Percentiles rank a stretch among this genome's conserved stretches.
These are phyloP conservation scores for Colletotrichum viniferum DNA, from an alignment of 2,329 filamentous ascomycete genomes.

Conservation along the genomic window DNA sequence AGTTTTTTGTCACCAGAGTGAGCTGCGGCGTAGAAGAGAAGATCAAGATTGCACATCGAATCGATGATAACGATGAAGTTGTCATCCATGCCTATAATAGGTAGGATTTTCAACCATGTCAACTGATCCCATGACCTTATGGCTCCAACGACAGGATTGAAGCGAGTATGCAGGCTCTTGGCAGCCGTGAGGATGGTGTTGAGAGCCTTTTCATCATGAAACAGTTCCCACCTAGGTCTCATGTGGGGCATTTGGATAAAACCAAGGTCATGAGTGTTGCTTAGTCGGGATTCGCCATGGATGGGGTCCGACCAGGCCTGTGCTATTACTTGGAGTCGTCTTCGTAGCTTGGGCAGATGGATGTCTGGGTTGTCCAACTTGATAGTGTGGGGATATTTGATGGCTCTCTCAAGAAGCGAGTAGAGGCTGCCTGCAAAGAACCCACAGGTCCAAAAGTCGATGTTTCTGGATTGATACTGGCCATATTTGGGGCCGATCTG, in stretches of 20 bases:
- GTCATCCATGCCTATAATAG: constrained; percentile 30
- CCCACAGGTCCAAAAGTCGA: constrained; percentile 19
- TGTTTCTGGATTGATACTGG: background rate
- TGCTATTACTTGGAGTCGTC: constrained; percentile 24
- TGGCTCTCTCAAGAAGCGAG: constrained; percentile 34
- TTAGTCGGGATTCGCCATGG: constrained; percentile 42
- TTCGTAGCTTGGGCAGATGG: background rate
- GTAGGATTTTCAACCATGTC: constrained; percentile 30
- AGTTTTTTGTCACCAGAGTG: constrained; percentile 33
- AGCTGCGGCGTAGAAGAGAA: constrained; percentile 40
- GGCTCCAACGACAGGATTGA: background rate
- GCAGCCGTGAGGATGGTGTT: constrained; percentile 40
- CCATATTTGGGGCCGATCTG: background rate
- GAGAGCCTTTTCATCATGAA: constrained; percentile 38
- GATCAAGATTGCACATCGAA: constrained; percentile 44
- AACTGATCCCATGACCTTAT: background rate
- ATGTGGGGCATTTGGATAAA: constrained; percentile 57
- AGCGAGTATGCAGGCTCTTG: background rate
- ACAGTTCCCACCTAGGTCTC: constrained; percentile 51
- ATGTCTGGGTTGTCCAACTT: background rate
- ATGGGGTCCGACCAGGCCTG: constrained; percentile 37
- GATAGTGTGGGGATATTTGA: constrained; percentile 20
- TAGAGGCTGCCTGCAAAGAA: constrained; percentile 44
- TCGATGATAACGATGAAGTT: constrained; percentile 46
- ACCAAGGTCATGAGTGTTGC: constrained; percentile 57